Percentiles rank a stretch among this genome's conserved stretches.
Conservation (phyloP, 2,329 filamentous ascomycete species). For the Amauroascus verrucosus region DNA sequence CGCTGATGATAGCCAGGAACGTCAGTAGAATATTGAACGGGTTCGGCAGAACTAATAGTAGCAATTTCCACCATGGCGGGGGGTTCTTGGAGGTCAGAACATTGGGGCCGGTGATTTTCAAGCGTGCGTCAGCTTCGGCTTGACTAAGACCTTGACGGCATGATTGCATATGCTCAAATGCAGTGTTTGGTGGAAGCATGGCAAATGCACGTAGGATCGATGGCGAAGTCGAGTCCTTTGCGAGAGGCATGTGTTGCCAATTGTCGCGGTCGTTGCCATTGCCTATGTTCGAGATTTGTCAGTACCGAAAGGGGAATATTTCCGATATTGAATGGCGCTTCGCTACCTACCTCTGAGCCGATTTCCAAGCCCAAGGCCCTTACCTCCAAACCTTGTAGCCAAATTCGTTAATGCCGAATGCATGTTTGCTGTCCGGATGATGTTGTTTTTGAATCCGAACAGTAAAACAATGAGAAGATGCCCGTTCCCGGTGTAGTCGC, state of each 20-base stretch:
- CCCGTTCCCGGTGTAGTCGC: too few species aligned
- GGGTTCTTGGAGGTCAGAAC: neutral
- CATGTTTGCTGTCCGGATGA: neutral
- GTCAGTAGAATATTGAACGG: neutral
- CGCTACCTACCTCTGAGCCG: too few species aligned
- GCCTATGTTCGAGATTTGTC: neutral
- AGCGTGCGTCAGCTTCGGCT: neutral
- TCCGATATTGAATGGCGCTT: too few species aligned
- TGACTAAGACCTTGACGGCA: neutral
- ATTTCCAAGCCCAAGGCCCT: too few species aligned
- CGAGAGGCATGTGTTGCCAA: slow-evolving; percentile 1
- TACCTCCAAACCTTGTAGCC: too few species aligned
- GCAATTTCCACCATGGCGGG: slow-evolving; percentile 1
- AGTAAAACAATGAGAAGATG: neutral
- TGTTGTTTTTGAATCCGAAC: neutral
- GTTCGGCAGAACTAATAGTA: neutral
- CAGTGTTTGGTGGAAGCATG: neutral
- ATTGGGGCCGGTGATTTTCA: slow-evolving; percentile 1
- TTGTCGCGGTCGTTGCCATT: neutral
- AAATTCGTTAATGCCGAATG: neutral
- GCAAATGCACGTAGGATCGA: neutral
- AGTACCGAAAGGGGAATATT: too few species aligned
- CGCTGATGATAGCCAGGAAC: slow-evolving; percentile 3
- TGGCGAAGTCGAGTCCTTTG: neutral
- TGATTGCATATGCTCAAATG: slow-evolving; percentile 1